A percentile compares a stretch with the other conserved stretches of the same genome.
Conservation (phyloP, 2,329 filamentous ascomycete species). For the Aspergillus sojae region DNA sequence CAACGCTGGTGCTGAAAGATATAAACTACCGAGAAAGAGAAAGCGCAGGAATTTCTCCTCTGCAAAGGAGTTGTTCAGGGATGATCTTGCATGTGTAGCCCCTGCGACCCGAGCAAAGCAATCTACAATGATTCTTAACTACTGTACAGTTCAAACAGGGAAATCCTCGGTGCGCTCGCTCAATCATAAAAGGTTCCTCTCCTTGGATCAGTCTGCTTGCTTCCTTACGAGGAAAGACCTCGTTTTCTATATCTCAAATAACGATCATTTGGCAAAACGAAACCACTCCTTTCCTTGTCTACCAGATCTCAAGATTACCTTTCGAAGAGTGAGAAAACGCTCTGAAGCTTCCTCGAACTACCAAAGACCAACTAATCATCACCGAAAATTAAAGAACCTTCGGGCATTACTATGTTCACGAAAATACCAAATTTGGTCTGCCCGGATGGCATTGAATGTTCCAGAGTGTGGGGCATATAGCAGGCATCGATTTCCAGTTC, state of each 20-base stretch:
- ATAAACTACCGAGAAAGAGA: not conserved
- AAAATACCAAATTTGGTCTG: slow-evolving; percentile 41
- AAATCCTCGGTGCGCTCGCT: not conserved
- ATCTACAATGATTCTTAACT: not conserved
- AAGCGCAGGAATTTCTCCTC: not conserved
- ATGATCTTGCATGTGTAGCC: not conserved
- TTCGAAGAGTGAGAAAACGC: not conserved
- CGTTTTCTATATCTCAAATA: not conserved
- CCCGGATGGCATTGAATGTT: slow-evolving; percentile 39
- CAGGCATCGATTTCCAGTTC: slow-evolving; percentile 27
- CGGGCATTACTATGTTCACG: slow-evolving; percentile 14
- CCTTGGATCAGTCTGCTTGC: not conserved
- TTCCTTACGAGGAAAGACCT: not conserved
- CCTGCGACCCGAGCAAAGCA: not conserved
- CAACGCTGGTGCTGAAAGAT: not conserved
- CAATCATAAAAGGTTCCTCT: not conserved
- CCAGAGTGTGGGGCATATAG: slow-evolving; percentile 16
- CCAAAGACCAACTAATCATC: not conserved
- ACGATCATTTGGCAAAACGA: not conserved
- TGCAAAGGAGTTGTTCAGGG: not conserved
- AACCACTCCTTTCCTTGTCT: slow-evolving; percentile 25
- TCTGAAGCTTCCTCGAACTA: not conserved
- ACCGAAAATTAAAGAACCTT: not conserved
- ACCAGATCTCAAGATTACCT: not conserved
- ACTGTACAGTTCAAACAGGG: not conserved